Evolutionary conservation across 495 filamentous ascomycete species (phyloP).

Genomic region (Platismatia glauca): DNA sequence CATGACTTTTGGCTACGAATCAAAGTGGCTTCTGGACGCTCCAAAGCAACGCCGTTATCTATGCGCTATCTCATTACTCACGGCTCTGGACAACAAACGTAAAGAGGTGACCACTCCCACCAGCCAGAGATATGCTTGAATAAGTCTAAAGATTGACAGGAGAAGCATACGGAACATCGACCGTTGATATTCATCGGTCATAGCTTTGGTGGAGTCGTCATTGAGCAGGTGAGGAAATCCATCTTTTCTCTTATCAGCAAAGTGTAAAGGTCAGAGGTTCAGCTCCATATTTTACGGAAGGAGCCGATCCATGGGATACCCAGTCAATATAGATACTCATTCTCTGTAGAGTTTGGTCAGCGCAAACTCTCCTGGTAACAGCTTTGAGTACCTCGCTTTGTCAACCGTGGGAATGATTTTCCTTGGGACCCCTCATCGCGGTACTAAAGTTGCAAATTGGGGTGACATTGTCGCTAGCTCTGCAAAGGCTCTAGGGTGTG

Average conservation of each 20-base stretch:
- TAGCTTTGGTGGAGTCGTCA: slow-evolving; percentile 5
- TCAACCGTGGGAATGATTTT: slow-evolving; percentile 2
- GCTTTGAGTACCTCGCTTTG: neutral
- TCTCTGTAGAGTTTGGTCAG: neutral
- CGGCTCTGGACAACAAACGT: slow-evolving; percentile 3
- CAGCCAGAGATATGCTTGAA: neutral
- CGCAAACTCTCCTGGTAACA: neutral
- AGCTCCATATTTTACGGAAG: no score
- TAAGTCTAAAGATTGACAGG: neutral
- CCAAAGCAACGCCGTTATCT: slow-evolving; percentile 1
- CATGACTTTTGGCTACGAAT: slow-evolving; percentile 8
- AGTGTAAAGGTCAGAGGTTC: no score
- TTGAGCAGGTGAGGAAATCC: neutral
- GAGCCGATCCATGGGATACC: no score
- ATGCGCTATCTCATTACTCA: slow-evolving; percentile 1
- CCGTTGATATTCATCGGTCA: slow-evolving; percentile 6
- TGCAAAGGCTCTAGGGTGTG: neutral
- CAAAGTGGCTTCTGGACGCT: neutral
- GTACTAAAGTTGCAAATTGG: slow-evolving; percentile 1
- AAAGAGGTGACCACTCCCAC: neutral
- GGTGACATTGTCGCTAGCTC: neutral
- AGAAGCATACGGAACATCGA: neutral
- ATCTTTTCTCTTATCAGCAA: no score
- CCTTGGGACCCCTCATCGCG: slow-evolving; percentile 8
- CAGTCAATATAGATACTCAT: neutral